phyloP scores from a whole-genome alignment of 169 alveolate genomes.

The Neospora caninum region DNA sequence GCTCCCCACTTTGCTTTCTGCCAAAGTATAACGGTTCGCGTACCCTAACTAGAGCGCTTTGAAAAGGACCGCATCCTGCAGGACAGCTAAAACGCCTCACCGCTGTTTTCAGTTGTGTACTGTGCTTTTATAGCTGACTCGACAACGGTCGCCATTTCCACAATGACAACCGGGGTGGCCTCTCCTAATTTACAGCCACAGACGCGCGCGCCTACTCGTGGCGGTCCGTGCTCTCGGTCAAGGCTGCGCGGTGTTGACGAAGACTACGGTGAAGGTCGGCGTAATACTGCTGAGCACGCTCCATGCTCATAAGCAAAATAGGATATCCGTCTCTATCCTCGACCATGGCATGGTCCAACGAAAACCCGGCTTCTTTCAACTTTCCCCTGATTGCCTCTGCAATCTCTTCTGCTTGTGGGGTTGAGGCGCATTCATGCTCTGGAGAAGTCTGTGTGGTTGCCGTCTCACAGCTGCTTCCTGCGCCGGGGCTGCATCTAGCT shows the following conservation, averaged over 20 bases:
- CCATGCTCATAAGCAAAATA: not conserved
- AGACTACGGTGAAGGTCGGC: not conserved
- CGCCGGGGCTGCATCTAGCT: not conserved
- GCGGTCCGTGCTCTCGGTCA: no score
- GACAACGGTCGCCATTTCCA: no score
- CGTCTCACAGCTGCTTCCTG: not conserved
- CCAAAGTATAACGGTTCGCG: no score
- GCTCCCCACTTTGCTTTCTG: no score
- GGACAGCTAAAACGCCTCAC: no score
- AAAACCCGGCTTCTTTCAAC: not conserved
- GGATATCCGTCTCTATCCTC: slow-evolving; percentile 21
- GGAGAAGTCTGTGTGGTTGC: not conserved
- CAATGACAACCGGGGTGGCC: no score
- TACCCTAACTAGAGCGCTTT: no score
- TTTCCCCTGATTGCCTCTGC: not conserved
- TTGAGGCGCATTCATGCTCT: not conserved
- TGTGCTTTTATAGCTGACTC: no score
- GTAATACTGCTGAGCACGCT: not conserved
- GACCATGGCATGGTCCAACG: not conserved
- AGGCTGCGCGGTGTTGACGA: not conserved
- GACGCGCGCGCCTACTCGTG: no score
- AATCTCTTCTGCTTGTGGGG: not conserved
- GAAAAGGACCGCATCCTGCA: no score
- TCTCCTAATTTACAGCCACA: no score
- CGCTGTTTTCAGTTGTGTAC: no score